These are phyloP conservation scores for Colletotrichum siamense DNA, from an alignment of 2,329 filamentous ascomycete species.

Conservation along the genomic window DNA sequence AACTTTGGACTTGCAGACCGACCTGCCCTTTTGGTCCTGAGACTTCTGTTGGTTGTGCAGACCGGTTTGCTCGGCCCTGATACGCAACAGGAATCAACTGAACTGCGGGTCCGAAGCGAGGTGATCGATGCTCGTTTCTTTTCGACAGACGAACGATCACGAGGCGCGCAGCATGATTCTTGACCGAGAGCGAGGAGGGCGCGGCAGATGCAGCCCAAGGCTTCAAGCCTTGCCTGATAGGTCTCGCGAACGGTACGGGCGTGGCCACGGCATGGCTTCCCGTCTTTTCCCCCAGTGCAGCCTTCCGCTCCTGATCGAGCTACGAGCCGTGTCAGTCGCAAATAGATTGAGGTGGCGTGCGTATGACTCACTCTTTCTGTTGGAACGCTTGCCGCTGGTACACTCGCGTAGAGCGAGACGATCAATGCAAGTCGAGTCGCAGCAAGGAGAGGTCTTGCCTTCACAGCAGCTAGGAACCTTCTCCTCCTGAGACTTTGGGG, in stretches of 20 bases:
- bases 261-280: constrained; percentile 44
- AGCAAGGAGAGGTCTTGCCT: constrained; percentile 45
- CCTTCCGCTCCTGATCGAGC: background rate
- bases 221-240: constrained; percentile 49
- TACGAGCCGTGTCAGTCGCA: background rate
- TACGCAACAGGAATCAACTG: constrained; percentile 31
- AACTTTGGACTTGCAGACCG: background rate
- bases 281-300: constrained; percentile 21
- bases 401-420: constrained; percentile 50
- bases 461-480: constrained; percentile 43
- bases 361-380: background rate
- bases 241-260: constrained; percentile 35
- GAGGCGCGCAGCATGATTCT: constrained; percentile 53
- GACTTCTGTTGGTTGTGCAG: background rate
- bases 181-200: constrained; percentile 55
- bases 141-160: constrained; percentile 28
- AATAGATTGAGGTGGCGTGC: background rate
- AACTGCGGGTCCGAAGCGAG: constrained; percentile 21
- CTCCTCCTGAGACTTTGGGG: background rate
- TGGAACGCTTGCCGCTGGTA: constrained; percentile 22
- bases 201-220: constrained; percentile 60
- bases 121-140: constrained; percentile 30
- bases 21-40: background rate
- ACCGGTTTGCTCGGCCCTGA: background rate
- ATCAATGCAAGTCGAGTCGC: constrained; percentile 46